Evolutionary conservation across 2,329 filamentous ascomycete species (phyloP), one percentile per base, ranked within the genome.

Genomic region (Cladosporium sp.): DNA sequence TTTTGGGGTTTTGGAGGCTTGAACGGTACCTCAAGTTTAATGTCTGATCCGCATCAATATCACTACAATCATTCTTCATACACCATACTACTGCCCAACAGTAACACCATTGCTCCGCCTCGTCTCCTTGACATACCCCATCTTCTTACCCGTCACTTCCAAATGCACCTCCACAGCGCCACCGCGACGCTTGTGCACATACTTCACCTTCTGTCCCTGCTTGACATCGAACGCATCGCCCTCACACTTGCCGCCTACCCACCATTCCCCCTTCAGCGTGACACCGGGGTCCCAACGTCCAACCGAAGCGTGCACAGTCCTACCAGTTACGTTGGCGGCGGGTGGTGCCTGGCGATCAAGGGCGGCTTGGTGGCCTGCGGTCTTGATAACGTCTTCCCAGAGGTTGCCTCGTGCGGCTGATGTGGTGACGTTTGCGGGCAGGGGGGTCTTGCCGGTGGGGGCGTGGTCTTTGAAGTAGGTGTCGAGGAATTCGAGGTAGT

Each of bases 221-320:
- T 70, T 66, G 1, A 76, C 73, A 8, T 21, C 49, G 43, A 77
- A 76, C 1, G 69, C 16, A 21, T 68, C 67, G 16, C 72, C 68
- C 1, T 30, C 54, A 21, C 70, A 64, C 62, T 71, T 71, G 2
- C 74, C 71, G 64, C 76, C 68, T 1, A 77, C 58, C 16, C 72
- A 16, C 76, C 77, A 78, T 65, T 77, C 73, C 46, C 73, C 77
- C 36, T 72, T 67, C 0, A 79, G 68, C 51, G 53, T 66, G 2
- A 79, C 73, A 21, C 77, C 77, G 3, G 77, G 77, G 67, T 79
- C 77, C 77, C 77, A 79, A 1, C 73, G 69, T 1, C 77, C 77
- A 2, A 75, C 72, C 60, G 54, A 74, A 1, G 49, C 69, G 21
- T 66, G 46, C 2, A 70, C 58, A 36, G 21, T 25, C 5, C 30